Conservation (phyloP, 2,329 filamentous ascomycete genomes). For the Aureobasidium sp. region DNA sequence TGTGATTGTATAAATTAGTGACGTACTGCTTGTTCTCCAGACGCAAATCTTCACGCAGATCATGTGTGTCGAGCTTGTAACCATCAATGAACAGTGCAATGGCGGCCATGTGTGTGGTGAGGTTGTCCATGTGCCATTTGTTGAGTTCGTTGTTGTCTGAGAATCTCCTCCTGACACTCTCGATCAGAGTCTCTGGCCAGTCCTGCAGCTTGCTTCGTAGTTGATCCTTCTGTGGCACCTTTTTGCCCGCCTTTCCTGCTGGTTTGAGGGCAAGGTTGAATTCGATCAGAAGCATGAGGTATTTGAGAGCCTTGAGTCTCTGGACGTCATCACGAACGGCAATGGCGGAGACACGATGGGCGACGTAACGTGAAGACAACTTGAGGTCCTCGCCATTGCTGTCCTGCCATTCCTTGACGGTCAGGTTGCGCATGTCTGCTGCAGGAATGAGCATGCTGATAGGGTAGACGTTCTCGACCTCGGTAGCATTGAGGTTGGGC, state of each 20-base stretch:
- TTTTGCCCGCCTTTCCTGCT: conserved; percentile 28
- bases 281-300: conserved; percentile 39
- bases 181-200: conserved; percentile 53
- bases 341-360: conserved; percentile 50
- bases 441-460: conserved; percentile 56
- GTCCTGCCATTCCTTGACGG: conserved; percentile 67
- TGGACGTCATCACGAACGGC: conserved; percentile 44
- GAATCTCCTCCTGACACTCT: conserved; percentile 61
- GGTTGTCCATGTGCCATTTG: conserved; percentile 62
- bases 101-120: conserved; percentile 65
- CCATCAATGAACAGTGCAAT: conserved; percentile 64
- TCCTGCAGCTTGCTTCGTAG: conserved; percentile 47
- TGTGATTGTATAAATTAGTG: background rate
- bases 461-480: conserved; percentile 65
- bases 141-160: conserved; percentile 54
- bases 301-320: conserved; percentile 40
- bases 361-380: conserved; percentile 55
- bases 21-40: conserved; percentile 57
- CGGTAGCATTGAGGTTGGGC: conserved; percentile 57
- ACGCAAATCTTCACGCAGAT: conserved; percentile 62
- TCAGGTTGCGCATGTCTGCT: conserved; percentile 58
- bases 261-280: conserved; percentile 34
- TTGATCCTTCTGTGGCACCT: conserved; percentile 54
- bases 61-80: conserved; percentile 61
- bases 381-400: conserved; percentile 49